Base-by-base conservation (phyloP, 768 basidiomycete species). In the Suillus decipiens region DNA sequence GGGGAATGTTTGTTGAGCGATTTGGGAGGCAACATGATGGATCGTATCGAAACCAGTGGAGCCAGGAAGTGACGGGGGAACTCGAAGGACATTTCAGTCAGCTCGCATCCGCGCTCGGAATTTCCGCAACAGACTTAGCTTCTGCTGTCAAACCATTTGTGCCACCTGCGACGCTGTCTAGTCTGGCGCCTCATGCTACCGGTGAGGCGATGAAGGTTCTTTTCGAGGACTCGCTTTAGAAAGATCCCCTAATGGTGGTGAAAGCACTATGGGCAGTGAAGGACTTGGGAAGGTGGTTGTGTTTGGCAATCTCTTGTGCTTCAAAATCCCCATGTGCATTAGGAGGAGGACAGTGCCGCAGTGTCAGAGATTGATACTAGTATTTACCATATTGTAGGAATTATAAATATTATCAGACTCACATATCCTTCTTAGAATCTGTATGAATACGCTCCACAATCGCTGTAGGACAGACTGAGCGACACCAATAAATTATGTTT, bases 21-120 rank as follows among this genome's bases (percentile, higher is more conserved):
- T 12, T 55, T 67, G 61, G 63, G 42, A 53, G 63, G 5, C 22
- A 64, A 43, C 64, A 59, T 41, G 62, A 61, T 48, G 61, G 45
- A 60, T 54, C 63, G 36, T 37, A 66, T 28, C 50, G 34, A 59
- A 60, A 5, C 45, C 61, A 33, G 69, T 17, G 34, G 22, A 42
- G 28, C 5, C 47, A 22, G 39, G 42, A 33, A 17, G 64, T 11
- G 12, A 61, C 39, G 24, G 66, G 72, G 5, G 79, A 71, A 5
- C 78, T 91, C 45, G 87, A 90, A 68, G 77, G 79, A 5, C 78
- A 80, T 41, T 83, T 91, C 60, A 82, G 84, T 58, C 84, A 80
- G 15, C 78, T 92, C 12, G 90, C 89, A 12, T 75, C 76, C 8
- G 85, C 82, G 37, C 76, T 92, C 36, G 90, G 88, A 1, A 82